phyloP scores from a whole-genome alignment of 2,329 filamentous ascomycete genomes.

The Cladosporium sp. region DNA sequence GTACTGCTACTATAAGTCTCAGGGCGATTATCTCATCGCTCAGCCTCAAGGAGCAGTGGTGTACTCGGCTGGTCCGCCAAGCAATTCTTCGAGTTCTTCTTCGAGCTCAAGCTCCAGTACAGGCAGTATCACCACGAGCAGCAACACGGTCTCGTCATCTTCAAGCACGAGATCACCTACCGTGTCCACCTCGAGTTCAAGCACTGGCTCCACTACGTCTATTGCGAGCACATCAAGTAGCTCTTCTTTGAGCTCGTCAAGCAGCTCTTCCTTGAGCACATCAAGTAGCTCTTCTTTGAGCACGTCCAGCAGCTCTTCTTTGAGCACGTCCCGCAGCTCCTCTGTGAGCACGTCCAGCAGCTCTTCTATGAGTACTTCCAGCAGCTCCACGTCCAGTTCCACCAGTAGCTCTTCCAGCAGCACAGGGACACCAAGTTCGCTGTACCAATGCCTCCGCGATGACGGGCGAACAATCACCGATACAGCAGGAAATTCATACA shows the following conservation, averaged over 20 bases:
- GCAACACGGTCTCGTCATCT: neutral
- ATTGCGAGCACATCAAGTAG: too few species aligned
- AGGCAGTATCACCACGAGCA: neutral
- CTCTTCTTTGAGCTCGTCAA: too few species aligned
- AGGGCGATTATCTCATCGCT: neutral
- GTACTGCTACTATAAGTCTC: slow-evolving; percentile 9
- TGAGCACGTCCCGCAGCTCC: neutral
- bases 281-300: too few species aligned
- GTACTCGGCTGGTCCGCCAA: slow-evolving; percentile 1
- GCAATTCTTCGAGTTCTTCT: neutral
- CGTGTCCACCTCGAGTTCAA: neutral
- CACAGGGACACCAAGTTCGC: neutral
- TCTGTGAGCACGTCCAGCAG: neutral
- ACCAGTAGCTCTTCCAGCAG: neutral
- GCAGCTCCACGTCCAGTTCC: neutral
- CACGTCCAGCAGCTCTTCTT: too few species aligned
- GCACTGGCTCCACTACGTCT: neutral
- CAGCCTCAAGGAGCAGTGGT: slow-evolving; percentile 1
- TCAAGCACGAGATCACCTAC: neutral
- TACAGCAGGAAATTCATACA: neutral
- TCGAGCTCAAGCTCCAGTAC: slow-evolving; percentile 3
- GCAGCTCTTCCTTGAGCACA: too few species aligned
- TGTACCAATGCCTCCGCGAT: neutral
- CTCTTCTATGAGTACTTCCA: neutral
- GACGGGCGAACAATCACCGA: neutral